Conservation (phyloP, 768 basidiomycete species). For the Suillus fuscotomentosus region DNA sequence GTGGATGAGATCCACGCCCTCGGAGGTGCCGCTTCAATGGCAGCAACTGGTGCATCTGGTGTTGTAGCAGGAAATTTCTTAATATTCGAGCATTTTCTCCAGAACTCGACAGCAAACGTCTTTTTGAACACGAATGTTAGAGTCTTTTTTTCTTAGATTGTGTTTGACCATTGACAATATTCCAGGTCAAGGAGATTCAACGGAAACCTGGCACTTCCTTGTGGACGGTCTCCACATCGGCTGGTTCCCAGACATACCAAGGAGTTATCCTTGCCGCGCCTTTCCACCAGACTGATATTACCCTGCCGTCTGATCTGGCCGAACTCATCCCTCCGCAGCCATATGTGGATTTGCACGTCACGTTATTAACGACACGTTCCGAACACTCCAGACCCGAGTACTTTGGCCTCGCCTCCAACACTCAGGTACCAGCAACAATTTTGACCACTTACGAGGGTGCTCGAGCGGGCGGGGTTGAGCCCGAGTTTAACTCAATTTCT, state of each 20-base stretch:
- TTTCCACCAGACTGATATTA: constrained; percentile 66
- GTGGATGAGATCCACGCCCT: constrained; percentile 73
- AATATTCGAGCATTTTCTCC: constrained; percentile 81
- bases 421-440: constrained; percentile 57
- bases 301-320: constrained; percentile 46
- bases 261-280: constrained; percentile 88
- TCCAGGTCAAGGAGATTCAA: constrained; percentile 53
- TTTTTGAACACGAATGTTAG: constrained; percentile 68
- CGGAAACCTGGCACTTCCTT: constrained; percentile 41
- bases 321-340: constrained; percentile 63
- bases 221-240: constrained; percentile 53
- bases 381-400: constrained; percentile 59
- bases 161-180: background rate
- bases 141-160: constrained; percentile 10
- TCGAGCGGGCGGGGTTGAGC: constrained; percentile 51
- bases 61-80: constrained; percentile 81
- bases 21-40: constrained; percentile 70
- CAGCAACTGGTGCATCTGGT: constrained; percentile 61
- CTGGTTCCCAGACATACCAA: constrained; percentile 54
- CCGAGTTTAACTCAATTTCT: constrained; percentile 85
- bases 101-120: constrained; percentile 65
- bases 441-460: constrained; percentile 71
- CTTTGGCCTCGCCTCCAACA: constrained; percentile 53
- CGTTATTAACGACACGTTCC: constrained; percentile 79
- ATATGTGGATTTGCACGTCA: constrained; percentile 87